A percentile compares a stretch with the other conserved stretches of the same genome.
Evolutionary conservation across 176 grass and related monocot species (phyloP).

Genomic region (Ampelocalamus luodianensis): DNA sequence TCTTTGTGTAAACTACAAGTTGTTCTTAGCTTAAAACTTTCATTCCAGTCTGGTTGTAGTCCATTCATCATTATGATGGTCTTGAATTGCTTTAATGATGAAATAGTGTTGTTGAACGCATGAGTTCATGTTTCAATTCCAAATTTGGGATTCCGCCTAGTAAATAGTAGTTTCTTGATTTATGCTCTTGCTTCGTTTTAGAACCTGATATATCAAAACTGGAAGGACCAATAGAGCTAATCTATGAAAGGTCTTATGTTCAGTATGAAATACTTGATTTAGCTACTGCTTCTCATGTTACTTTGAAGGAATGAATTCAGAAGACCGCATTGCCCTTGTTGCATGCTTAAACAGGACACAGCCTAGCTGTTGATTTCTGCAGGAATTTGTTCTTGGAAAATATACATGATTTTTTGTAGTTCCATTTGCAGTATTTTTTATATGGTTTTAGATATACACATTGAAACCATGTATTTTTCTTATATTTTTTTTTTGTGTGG

Average conservation of each 20-base stretch:
- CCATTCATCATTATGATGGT: neutral
- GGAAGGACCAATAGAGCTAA: neutral
- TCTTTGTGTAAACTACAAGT: neutral
- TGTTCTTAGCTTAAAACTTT: neutral
- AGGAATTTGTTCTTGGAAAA: neutral
- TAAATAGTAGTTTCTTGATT: slow-evolving; percentile 6
- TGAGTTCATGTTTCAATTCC: neutral
- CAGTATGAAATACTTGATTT: neutral
- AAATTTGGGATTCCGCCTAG: neutral
- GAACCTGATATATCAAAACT: neutral
- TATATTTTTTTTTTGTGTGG: neutral
- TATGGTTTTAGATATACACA: slow-evolving; percentile 2
- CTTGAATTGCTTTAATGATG: neutral
- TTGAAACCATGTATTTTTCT: neutral
- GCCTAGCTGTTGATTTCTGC: slow-evolving; percentile 6
- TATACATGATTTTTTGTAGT: neutral
- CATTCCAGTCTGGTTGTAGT: neutral
- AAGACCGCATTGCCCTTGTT: neutral
- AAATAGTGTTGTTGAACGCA: neutral
- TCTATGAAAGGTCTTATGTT: slow-evolving; percentile 9
- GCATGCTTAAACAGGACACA: slow-evolving; percentile 2
- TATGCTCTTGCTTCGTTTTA: slow-evolving; percentile 5
- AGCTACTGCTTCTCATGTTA: neutral
- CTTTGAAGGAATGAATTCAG: neutral
- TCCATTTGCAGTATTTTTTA: slow-evolving; percentile 9